A percentile compares a stretch with the other conserved stretches of the same genome.
Conservation (phyloP, 352 stramenopile genomes). For the Phytopythium ostracodes region DNA sequence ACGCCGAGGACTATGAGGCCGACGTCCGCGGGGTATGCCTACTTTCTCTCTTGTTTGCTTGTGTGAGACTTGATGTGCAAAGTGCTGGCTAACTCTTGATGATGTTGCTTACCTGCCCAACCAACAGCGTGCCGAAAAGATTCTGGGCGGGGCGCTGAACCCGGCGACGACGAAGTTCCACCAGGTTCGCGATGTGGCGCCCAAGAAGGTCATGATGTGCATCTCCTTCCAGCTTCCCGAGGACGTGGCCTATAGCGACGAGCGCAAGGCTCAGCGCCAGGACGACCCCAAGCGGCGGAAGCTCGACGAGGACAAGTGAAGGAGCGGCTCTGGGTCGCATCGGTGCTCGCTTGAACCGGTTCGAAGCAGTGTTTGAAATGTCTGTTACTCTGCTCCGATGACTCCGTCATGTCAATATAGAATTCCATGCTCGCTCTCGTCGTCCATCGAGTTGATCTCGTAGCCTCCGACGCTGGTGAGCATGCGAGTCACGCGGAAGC, state of each 20-base stretch:
- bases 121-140: conserved; percentile 53
- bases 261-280: conserved; percentile 32
- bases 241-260: conserved; percentile 53
- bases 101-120: no score
- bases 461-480: conserved; percentile 1
- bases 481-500: conserved; percentile 3
- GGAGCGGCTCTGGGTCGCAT: background rate
- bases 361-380: background rate
- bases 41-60: background rate
- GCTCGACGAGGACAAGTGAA: conserved; percentile 14
- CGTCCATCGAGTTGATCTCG: background rate
- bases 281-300: conserved; percentile 50
- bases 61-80: no score
- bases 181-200: conserved; percentile 93
- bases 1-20: conserved; percentile 60
- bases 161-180: conserved; percentile 54
- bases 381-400: background rate
- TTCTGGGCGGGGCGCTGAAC: conserved; percentile 63
- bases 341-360: no score
- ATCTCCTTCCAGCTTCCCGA: conserved; percentile 93
- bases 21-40: conserved; percentile 61
- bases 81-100: no score
- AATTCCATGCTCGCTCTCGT: background rate
- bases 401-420: conserved; percentile 3
- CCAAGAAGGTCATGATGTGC: conserved; percentile 98